Percentiles rank a stretch among this genome's conserved stretches.
phyloP scores from a whole-genome alignment of 1,284 basidiomycete genomes.

The Lignosus rhinocerotis region DNA sequence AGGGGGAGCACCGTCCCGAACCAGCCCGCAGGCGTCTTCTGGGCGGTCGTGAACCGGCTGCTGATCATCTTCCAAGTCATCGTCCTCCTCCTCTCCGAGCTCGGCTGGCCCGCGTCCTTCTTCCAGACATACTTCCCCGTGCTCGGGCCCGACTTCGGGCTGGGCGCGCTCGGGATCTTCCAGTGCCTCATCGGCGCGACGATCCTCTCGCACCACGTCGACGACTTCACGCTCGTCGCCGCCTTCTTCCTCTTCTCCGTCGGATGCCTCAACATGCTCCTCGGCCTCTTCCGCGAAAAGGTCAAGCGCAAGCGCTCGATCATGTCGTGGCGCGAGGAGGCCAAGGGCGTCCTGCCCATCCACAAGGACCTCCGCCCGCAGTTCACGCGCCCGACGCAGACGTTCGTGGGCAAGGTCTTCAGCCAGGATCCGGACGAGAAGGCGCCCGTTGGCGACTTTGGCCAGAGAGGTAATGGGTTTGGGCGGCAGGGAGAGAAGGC shows the following conservation, averaged over 20 bases:
- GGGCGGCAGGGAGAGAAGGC: slow-evolving; percentile 77
- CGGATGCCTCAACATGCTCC: slow-evolving; percentile 80
- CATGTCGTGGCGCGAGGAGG: slow-evolving; percentile 58
- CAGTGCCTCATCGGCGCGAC: slow-evolving; percentile 82
- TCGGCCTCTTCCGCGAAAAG: slow-evolving; percentile 70
- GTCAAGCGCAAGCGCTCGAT: slow-evolving; percentile 64
- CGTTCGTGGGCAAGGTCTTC: slow-evolving; percentile 31
- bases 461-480: slow-evolving; percentile 56
- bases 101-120: slow-evolving; percentile 69
- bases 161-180: slow-evolving; percentile 81
- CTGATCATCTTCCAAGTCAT: slow-evolving; percentile 79
- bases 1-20: slow-evolving; percentile 81
- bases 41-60: slow-evolving; percentile 81
- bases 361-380: slow-evolving; percentile 40
- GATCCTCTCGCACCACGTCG: slow-evolving; percentile 80
- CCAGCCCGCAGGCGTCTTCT: slow-evolving; percentile 84
- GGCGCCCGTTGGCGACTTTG: slow-evolving; percentile 8
- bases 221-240: slow-evolving; percentile 78
- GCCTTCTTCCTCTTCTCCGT: slow-evolving; percentile 87
- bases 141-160: slow-evolving; percentile 55
- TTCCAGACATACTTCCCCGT: slow-evolving; percentile 85
- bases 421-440: slow-evolving; percentile 23
- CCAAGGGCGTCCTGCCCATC: slow-evolving; percentile 58
- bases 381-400: slow-evolving; percentile 5
- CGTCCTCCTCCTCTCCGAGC: slow-evolving; percentile 68